phyloP scores from a whole-genome alignment of 1,284 basidiomycete genomes.

The Neotropicomus parvogracilis region DNA sequence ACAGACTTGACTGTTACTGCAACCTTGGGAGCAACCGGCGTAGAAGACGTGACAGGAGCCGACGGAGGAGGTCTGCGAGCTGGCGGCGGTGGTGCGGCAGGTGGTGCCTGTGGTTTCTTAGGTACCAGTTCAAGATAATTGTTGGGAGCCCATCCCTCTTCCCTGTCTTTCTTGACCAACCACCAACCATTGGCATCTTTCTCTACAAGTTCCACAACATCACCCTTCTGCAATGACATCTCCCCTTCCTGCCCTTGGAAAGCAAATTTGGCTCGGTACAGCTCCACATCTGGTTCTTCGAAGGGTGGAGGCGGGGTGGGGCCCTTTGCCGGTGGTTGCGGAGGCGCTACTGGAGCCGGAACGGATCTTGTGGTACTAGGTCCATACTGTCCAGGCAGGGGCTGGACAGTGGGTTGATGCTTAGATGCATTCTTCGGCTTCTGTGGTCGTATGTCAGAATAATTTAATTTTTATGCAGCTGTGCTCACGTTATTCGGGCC shows the following conservation, averaged over 20 bases:
- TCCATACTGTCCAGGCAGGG: slow-evolving; percentile 50
- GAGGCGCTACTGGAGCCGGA: slow-evolving; percentile 39
- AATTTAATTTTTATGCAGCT: not conserved
- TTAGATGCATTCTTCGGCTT: slow-evolving; percentile 47
- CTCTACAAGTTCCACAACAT: slow-evolving; percentile 87
- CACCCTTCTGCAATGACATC: slow-evolving; percentile 87
- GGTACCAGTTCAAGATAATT: slow-evolving; percentile 87
- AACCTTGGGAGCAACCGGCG: slow-evolving; percentile 35
- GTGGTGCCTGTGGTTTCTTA: slow-evolving; percentile 54
- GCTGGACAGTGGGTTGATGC: slow-evolving; percentile 55
- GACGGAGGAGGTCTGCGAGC: slow-evolving; percentile 49
- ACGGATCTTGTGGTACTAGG: slow-evolving; percentile 26
- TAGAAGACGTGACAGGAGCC: slow-evolving; percentile 34
- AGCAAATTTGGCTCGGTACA: slow-evolving; percentile 84
- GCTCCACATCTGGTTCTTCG: slow-evolving; percentile 63
- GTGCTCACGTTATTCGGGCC: slow-evolving; percentile 61
- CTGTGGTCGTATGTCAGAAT: slow-evolving; percentile 28
- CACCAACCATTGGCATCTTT: slow-evolving; percentile 98
- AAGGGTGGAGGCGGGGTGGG: slow-evolving; percentile 49
- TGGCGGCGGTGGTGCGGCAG: slow-evolving; percentile 70
- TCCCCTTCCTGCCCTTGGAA: slow-evolving; percentile 93
- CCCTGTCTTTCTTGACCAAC: slow-evolving; percentile 83
- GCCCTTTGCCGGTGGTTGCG: slow-evolving; percentile 40
- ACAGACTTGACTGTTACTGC: slow-evolving; percentile 44
- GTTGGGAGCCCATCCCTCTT: slow-evolving; percentile 93